Evolutionary conservation across 2,329 filamentous ascomycete species (phyloP).

Genomic region (Botrytis galanthina): DNA sequence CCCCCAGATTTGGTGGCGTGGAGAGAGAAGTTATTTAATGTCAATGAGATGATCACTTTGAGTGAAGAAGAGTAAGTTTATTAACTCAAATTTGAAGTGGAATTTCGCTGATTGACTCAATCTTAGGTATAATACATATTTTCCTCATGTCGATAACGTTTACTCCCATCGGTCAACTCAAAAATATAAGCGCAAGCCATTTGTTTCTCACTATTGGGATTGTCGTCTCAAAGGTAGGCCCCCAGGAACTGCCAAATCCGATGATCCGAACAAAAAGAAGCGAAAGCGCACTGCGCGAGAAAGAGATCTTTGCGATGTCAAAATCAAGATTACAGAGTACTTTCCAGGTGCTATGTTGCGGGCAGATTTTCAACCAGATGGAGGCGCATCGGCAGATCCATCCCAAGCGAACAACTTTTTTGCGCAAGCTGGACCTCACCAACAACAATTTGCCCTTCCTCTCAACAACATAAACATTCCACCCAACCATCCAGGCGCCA

Average conservation of each 20-base stretch:
- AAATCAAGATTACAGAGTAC: slow-evolving; percentile 83
- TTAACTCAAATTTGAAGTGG: slow-evolving; percentile 6
- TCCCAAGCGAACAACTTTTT: slow-evolving; percentile 37
- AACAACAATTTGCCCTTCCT: slow-evolving; percentile 44
- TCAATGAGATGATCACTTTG: slow-evolving; percentile 70
- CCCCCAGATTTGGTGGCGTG: slow-evolving; percentile 67
- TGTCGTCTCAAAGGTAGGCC: slow-evolving; percentile 78
- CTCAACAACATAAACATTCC: slow-evolving; percentile 43
- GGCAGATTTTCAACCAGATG: slow-evolving; percentile 37
- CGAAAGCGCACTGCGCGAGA: slow-evolving; percentile 73
- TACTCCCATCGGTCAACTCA: slow-evolving; percentile 83
- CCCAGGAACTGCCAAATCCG: slow-evolving; percentile 74
- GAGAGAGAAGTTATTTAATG: slow-evolving; percentile 70
- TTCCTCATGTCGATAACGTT: slow-evolving; percentile 79
- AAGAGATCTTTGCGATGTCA: slow-evolving; percentile 79
- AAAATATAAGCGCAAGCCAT: slow-evolving; percentile 77
- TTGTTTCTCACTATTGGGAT: slow-evolving; percentile 82
- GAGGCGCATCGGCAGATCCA: slow-evolving; percentile 28
- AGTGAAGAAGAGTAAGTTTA: slow-evolving; percentile 67
- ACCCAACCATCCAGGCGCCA: slow-evolving; percentile 46
- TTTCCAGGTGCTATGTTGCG: slow-evolving; percentile 52
- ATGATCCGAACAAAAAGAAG: slow-evolving; percentile 79
- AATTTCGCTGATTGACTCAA: slow-evolving; percentile 21
- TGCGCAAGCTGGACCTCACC: slow-evolving; percentile 27
- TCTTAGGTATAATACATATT: slow-evolving; percentile 72